Base-by-base conservation (phyloP, 202 grass and related monocot species). In the Setaria italica region DNA sequence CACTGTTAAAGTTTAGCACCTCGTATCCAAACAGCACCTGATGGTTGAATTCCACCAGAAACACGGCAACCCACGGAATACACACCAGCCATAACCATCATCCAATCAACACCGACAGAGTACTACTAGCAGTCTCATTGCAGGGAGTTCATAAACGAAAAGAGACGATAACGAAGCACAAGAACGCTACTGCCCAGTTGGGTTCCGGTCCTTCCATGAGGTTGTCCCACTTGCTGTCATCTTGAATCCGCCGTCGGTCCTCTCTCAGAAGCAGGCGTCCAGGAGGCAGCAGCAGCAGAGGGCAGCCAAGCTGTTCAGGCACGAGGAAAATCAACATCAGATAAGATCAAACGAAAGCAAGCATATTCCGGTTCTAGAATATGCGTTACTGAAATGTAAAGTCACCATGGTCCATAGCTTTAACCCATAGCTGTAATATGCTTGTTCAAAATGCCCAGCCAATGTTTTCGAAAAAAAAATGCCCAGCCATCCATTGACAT, bases 231-330 rank as follows among this genome's bases (percentile, higher is more conserved):
- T 25, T 25, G 25, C 25, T 25, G 25, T 25, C 60, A 30, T 11
- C 74, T 20, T n/a, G 25, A 19, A 6, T 64, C 19, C 55, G 46
- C 3, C 63, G 55, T 20, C 73, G 15, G 7, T 2, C 8, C 16
- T 46, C 76, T 5, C 6, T 91, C 82, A 95, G 78, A 98, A 95
- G 87, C 95, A 98, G 62, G 91, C 91, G 35, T 98, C 95, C 87
- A 98, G 87, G 11, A 98, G 85, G 80, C 95, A 98, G 74, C 95
- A 95, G 74, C 95, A 98, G 80, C 92, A 95, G 29, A 98, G 92
- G 39, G 95, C 95, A 25, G 95, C 95, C 80, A 98, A 88, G 83
- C 95, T 98, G 90, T 85, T 65, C 20, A 39, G 66, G 25, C 37
- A 43, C 63, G 76, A 37, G 56, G 2, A 54, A 19, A 56, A 29